Evolutionary conservation across 176 grass and related monocot genomes (phyloP).

Genomic region (Hyparrhenia diplandra): DNA sequence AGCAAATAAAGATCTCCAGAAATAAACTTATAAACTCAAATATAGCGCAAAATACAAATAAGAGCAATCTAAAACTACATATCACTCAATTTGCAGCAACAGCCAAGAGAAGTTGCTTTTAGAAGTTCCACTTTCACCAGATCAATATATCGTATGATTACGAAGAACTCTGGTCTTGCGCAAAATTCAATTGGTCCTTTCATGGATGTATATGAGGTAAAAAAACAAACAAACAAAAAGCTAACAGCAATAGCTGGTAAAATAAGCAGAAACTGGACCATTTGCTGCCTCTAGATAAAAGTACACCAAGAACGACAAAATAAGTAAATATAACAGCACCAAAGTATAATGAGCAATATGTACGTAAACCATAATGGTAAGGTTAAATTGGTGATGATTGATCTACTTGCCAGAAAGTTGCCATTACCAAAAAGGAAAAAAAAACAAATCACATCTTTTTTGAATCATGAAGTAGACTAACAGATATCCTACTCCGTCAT

Average conservation of each 20-base stretch:
- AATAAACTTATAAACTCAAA: conserved; percentile 8
- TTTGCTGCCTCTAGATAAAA: not conserved
- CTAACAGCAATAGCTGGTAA: not conserved
- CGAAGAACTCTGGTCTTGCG: not conserved
- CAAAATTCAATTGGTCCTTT: not conserved
- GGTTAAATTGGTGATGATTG: not conserved
- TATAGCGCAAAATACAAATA: not conserved
- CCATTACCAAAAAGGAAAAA: not conserved
- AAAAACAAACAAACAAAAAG: not conserved
- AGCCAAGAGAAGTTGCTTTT: not conserved
- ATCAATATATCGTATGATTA: not conserved
- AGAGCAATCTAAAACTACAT: conserved; percentile 1
- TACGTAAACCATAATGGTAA: not conserved
- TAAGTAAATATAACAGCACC: conserved; percentile 1
- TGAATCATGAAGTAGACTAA: no score
- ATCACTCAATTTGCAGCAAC: not conserved
- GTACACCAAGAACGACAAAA: not conserved
- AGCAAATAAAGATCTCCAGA: conserved; percentile 23
- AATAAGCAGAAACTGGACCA: not conserved
- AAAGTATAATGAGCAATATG: not conserved
- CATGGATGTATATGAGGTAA: not conserved
- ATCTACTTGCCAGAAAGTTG: not conserved
- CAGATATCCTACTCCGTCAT: no score
- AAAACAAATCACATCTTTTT: not conserved
- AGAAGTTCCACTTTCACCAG: not conserved